Base-by-base conservation (phyloP, 2,329 filamentous ascomycete species). In the Hypoxylon sp. region DNA sequence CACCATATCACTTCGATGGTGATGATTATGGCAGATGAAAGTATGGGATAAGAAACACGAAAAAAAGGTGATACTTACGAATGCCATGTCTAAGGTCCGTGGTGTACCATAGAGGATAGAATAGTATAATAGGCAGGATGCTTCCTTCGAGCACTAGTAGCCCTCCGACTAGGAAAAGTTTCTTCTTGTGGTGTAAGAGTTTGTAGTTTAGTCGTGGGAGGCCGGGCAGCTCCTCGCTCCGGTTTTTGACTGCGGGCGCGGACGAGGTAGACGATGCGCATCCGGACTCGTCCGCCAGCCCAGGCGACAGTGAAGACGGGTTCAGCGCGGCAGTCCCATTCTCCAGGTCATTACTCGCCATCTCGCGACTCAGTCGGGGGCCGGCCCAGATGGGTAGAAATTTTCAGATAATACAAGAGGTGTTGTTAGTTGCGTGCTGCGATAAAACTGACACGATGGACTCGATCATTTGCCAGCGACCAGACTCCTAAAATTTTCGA, bases 71-170 rank as follows among this genome's bases (percentile, higher is more conserved):
- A 20, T 51, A 68, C 70, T 66, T 55, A 73, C 70, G 53, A 56
- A 77, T 75, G 52, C 71, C 75, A 40, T 71, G 68, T 27, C 74
- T 66, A 2, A 78, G 56, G 0, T 63, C 61, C 1, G 75, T 76
- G 23, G 53, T 64, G 52, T 68, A 82, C 62, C 73, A 75, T 54
- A 84, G 72, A 17, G 77, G 77, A 61, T 83, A 84, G 73, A 81
- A 84, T 3, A 84, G 70, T 1, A 79, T 71, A 55, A 84, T 80
- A 17, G 82, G 82, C 17, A 84, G 75, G 24, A 83, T 67, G 54
- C 74, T 74, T 0, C 76, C 77, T 60, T 79, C 77, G 60, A 83
- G 77, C 52, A 83, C 73, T 20, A 83, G 68, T 52, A 83, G 77
- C 33, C 74, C 74, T 26, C 75, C 73, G 51, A 82, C 77, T 8